Evolutionary conservation across 352 stramenopile genomes (phyloP).

Genomic region (Globisporangium mamillatum): DNA sequence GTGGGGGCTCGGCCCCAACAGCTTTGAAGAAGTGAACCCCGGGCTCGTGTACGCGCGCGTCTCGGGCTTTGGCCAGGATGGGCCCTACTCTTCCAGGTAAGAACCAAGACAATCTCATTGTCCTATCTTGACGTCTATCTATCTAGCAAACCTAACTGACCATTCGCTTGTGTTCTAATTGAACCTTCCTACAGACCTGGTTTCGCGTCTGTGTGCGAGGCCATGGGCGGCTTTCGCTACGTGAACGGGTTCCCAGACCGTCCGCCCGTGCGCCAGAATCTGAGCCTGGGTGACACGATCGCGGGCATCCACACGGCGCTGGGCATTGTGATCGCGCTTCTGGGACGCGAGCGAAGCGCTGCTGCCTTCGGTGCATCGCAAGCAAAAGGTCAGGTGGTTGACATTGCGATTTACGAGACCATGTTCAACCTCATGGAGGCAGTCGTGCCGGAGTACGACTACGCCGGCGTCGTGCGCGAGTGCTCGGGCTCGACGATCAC

Average conservation of each 20-base stretch:
- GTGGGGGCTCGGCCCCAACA: conserved; percentile 76
- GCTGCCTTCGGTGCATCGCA: neutral
- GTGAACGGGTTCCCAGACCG: conserved; percentile 85
- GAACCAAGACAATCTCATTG: neutral
- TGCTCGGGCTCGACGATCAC: conserved; percentile 87
- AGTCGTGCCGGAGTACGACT: conserved; percentile 83
- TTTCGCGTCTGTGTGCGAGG: conserved; percentile 86
- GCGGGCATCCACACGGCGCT: conserved; percentile 80
- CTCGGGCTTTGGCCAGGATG: conserved; percentile 81
- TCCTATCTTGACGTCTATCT: neutral
- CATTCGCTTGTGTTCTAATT: neutral
- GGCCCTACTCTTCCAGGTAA: conserved; percentile 70
- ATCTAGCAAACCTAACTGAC: neutral
- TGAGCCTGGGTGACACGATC: conserved; percentile 83
- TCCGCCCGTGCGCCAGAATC: conserved; percentile 73
- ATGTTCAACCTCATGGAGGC: conserved; percentile 89
- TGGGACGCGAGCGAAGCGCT: conserved; percentile 58
- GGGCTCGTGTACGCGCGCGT: conserved; percentile 83
- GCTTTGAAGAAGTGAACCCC: conserved; percentile 71
- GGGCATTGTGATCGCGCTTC: conserved; percentile 76
- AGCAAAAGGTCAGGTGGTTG: conserved; percentile 71
- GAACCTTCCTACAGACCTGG: conserved; percentile 36
- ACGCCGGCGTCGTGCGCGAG: conserved; percentile 71
- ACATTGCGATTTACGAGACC: conserved; percentile 86
- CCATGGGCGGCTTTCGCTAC: conserved; percentile 84